Evolutionary conservation across 306 rosid species (phyloP).

Genomic region (Corylus avellana): DNA sequence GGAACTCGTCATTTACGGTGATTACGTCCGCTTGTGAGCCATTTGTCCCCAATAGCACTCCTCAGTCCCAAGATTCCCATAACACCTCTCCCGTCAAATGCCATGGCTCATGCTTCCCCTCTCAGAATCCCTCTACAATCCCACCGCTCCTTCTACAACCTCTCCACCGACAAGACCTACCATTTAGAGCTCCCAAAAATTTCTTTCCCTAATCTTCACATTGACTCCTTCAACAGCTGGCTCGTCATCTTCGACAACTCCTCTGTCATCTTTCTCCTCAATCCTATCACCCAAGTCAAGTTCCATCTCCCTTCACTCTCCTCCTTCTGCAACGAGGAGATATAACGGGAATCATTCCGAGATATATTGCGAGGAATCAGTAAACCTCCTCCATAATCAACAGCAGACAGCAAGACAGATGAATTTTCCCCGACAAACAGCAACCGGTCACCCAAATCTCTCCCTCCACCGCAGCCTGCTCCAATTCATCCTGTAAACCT

Average conservation of each 20-base stretch:
- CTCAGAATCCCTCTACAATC: conserved; percentile 23
- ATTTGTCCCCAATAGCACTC: conserved; percentile 50
- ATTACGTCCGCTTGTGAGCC: conserved; percentile 53
- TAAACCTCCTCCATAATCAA: too few species aligned
- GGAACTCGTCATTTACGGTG: conserved; percentile 37
- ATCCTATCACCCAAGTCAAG: conserved; percentile 22
- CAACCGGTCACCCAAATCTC: too few species aligned
- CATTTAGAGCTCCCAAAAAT: conserved; percentile 52
- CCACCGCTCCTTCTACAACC: conserved; percentile 50
- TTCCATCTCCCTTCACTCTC: too few species aligned
- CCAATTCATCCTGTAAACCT: too few species aligned
- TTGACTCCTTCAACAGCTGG: conserved; percentile 40
- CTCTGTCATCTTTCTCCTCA: conserved; percentile 39
- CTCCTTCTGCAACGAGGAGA: too few species aligned
- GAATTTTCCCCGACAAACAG: too few species aligned
- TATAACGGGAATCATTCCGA: too few species aligned
- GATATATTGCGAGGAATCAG: too few species aligned
- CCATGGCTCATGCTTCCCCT: conserved; percentile 71
- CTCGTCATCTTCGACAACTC: too few species aligned
- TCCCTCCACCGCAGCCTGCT: too few species aligned
- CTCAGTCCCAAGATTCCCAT: conserved; percentile 43
- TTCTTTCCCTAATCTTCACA: conserved; percentile 45
- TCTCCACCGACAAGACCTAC: conserved; percentile 47
- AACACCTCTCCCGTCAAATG: conserved; percentile 46
- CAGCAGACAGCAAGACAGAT: too few species aligned